A percentile compares a stretch with the other conserved stretches of the same genome.
These are phyloP conservation scores for Fusarium sp. DNA, from an alignment of 2,329 filamentous ascomycete species.

Conservation along the genomic window DNA sequence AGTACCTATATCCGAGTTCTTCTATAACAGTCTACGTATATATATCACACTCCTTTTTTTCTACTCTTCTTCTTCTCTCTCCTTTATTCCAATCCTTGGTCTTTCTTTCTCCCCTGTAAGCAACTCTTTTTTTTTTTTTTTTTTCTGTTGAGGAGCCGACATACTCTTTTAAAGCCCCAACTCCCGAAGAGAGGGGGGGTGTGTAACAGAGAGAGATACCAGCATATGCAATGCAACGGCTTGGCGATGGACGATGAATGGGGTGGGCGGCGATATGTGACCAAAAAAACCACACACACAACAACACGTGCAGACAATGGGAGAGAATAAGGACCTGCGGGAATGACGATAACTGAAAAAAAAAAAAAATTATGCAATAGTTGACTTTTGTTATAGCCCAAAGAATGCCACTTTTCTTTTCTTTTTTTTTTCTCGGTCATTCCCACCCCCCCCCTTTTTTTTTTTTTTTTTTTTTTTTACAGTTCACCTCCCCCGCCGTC, in stretches of 20 bases:
- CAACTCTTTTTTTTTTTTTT: too few species aligned
- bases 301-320: not conserved
- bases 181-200: not conserved
- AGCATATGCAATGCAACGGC: conserved; percentile 23
- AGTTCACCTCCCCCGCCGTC: not conserved
- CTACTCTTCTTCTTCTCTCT: not conserved
- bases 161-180: not conserved
- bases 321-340: not conserved
- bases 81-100: not conserved
- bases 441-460: not conserved
- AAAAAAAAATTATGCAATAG: not conserved
- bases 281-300: not conserved
- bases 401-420: not conserved
- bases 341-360: not conserved
- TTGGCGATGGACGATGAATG: conserved; percentile 21
- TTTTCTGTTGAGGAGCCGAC: not conserved
- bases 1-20: not conserved
- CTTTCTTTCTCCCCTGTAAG: not conserved
- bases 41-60: not conserved
- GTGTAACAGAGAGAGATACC: not conserved
- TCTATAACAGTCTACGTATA: not conserved
- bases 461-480: not conserved
- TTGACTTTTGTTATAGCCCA: not conserved
- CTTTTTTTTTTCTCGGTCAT: not conserved
- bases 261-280: conserved; percentile 12